Evolutionary conservation across 2,329 filamentous ascomycete genomes (phyloP), one percentile per base, ranked within the genome.

Genomic region (Ampelomyces quisqualis): DNA sequence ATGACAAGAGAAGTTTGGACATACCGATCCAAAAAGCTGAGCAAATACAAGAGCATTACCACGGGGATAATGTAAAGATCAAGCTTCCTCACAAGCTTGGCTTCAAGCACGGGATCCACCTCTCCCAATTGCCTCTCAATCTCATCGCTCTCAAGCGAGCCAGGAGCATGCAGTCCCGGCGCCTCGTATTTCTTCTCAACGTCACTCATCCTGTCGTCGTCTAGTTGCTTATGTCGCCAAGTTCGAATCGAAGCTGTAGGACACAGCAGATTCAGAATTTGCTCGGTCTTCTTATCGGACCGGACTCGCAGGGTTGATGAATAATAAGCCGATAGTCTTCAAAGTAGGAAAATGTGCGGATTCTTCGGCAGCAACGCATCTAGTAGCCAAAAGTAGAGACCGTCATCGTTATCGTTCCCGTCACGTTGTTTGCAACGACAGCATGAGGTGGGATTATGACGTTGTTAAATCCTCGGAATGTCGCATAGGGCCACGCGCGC

Each of bases 21-120:
- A 64, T 59, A 81, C 78, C 85, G 75, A 60, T 89, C 86, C 7
- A 90, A 69, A 61, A 90, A 90, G 52, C 82, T 85, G 52, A 90
- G 81, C 10, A 90, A 74, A 61, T 91, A 91, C 11, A 86, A 67
- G 5, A 79, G 64, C 79, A 86, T 85, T 6, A 86, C 73, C 14
- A 86, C 70, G 2, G 84, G 84, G 10, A 88, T 75, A 18, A 88
- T 74, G 57, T 78, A 74, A 10, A 73, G 45, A 62, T 88, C 85
- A 21, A 88, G 67, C 65, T 85, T 87, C 40, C 79, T 73, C 29
- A 86, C 71, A 15, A 88, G 71, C 49, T 73, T 76, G 53, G 71
- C 73, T 67, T 86, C 70, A 13, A 60, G 63, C 6, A 57, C 74
- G 2, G 51, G 47, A 36, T 73, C 70, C 24, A 70, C 49, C 15